Percentiles rank a stretch among this genome's conserved stretches.
phyloP scores from a whole-genome alignment of 139 green algal species.

The Auxenochlorella protothecoides region DNA sequence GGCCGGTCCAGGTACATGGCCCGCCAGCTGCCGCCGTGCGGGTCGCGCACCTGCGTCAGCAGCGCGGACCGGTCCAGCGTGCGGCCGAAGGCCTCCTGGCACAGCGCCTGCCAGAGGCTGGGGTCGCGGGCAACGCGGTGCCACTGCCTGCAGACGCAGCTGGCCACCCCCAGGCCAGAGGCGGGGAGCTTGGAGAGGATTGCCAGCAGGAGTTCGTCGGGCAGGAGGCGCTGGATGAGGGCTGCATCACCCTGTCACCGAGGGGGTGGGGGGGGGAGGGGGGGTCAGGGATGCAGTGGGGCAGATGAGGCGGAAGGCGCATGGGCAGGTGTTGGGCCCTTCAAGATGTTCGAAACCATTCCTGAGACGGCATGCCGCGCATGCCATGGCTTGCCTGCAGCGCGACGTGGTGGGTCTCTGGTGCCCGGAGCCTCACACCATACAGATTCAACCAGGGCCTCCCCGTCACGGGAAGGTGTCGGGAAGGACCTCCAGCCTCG shows the following conservation, averaged over 20 bases:
- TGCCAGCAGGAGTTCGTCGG: conserved; percentile 55
- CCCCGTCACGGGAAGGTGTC: too few relatives aligned
- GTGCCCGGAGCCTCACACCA: too few relatives aligned
- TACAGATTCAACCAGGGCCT: too few relatives aligned
- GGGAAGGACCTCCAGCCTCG: too few relatives aligned
- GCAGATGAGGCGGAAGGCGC: too few relatives aligned
- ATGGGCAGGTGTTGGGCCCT: too few relatives aligned
- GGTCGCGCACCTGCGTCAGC: conserved; percentile 11
- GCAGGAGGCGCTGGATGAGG: conserved; percentile 56
- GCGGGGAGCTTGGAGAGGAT: conserved; percentile 45
- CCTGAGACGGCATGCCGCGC: too few relatives aligned
- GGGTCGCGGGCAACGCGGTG: conserved; percentile 23
- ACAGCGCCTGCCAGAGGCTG: conserved; percentile 50
- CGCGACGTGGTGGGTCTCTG: too few relatives aligned
- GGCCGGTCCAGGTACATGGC: conserved; percentile 61
- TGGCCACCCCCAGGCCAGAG: conserved; percentile 35
- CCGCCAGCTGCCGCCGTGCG: conserved; percentile 52
- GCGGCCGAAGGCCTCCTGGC: conserved; percentile 42
- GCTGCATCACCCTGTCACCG: conserved; percentile 2
- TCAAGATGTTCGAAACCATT: too few relatives aligned
- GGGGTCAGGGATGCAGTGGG: too few relatives aligned
- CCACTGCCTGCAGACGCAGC: conserved; percentile 66
- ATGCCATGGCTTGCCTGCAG: too few relatives aligned
- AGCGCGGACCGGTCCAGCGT: not conserved
- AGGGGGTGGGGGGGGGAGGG: too few relatives aligned